A percentile compares a stretch with the other conserved stretches of the same genome.
phyloP scores from a whole-genome alignment of 441 rosid genomes.

The Erodium moschatum region DNA sequence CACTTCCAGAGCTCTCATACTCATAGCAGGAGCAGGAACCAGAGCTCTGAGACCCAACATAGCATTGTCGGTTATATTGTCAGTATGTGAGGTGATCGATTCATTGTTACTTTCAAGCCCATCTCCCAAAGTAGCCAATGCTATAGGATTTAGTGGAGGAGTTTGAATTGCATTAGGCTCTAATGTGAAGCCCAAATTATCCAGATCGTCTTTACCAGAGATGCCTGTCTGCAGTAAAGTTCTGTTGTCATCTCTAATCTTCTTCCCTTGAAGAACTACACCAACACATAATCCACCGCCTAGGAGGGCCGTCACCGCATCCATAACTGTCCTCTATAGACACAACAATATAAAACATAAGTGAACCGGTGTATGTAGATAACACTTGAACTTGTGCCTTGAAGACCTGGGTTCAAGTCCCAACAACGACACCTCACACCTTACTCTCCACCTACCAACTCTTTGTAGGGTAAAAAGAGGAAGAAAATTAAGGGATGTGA shows the following conservation, averaged over 20 bases:
- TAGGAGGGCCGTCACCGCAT: constrained; percentile 50
- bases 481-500: too few species aligned
- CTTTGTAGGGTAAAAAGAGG: too few species aligned
- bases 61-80: constrained; percentile 20
- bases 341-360: not conserved
- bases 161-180: constrained; percentile 39
- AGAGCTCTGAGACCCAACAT: too few species aligned
- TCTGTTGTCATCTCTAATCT: constrained; percentile 50
- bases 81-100: constrained; percentile 28
- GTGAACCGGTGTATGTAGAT: not conserved
- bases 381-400: too few species aligned
- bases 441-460: too few species aligned
- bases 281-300: constrained; percentile 56
- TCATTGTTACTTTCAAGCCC: constrained; percentile 33
- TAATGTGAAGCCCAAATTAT: constrained; percentile 47
- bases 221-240: constrained; percentile 54
- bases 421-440: too few species aligned
- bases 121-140: constrained; percentile 24
- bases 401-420: too few species aligned
- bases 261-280: constrained; percentile 52
- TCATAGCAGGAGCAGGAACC: too few species aligned
- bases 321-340: constrained; percentile 51
- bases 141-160: constrained; percentile 24
- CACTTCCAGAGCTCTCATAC: too few species aligned
- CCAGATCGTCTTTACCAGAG: constrained; percentile 38